Evolutionary conservation across 1,284 basidiomycete genomes (phyloP).

Genomic region (Chalciporus piperatoides): DNA sequence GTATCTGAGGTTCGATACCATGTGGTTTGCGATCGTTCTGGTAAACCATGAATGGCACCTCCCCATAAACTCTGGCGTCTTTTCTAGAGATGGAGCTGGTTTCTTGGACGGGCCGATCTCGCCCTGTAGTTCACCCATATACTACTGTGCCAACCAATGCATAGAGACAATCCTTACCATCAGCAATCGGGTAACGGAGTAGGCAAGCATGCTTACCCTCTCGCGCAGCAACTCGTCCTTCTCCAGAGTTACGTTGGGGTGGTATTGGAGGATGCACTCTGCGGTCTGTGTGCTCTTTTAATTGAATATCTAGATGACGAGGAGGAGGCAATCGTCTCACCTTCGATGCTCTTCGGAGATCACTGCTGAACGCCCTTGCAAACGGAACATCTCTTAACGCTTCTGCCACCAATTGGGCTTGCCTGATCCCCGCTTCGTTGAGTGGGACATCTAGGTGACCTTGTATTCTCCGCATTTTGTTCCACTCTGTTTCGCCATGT

Average conservation of each 20-base stretch:
- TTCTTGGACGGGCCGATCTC: constrained; percentile 23
- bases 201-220: constrained; percentile 42
- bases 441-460: constrained; percentile 65
- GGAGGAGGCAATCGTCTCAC: constrained; percentile 37
- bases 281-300: constrained; percentile 49
- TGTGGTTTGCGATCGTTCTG: constrained; percentile 39
- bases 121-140: constrained; percentile 65
- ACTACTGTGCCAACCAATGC: constrained; percentile 36
- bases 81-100: constrained; percentile 36
- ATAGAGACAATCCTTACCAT: not conserved
- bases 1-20: constrained; percentile 25
- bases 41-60: constrained; percentile 63
- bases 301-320: not conserved
- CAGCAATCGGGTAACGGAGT: not conserved
- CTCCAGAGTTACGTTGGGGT: constrained; percentile 44
- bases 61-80: constrained; percentile 37
- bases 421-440: constrained; percentile 54
- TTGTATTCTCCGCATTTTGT: constrained; percentile 58
- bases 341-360: constrained; percentile 57
- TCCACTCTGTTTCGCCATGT: constrained; percentile 73
- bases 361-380: constrained; percentile 57
- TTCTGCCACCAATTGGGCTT: constrained; percentile 52
- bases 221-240: constrained; percentile 53
- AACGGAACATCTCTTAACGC: constrained; percentile 51
- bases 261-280: constrained; percentile 52